phyloP scores from a whole-genome alignment of 1,284 basidiomycete species.

The Heterobasidion annosum region DNA sequence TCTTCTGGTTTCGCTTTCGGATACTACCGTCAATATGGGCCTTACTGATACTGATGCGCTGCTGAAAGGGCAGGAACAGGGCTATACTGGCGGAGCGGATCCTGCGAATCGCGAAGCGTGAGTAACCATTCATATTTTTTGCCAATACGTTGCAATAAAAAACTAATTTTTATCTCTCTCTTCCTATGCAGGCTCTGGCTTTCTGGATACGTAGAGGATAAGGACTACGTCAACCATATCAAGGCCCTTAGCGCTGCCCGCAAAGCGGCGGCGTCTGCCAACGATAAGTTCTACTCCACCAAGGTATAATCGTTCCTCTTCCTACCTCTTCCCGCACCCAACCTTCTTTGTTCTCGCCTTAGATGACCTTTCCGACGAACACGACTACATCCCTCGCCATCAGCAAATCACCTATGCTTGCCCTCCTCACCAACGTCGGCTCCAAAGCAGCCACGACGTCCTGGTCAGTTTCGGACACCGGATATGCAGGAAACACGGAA shows the following conservation, averaged over 20 bases:
- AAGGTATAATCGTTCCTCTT: slow-evolving; percentile 21
- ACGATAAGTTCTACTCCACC: slow-evolving; percentile 40
- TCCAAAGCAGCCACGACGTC: slow-evolving; percentile 17
- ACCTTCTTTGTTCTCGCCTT: neutral
- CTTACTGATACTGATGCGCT: too few species aligned
- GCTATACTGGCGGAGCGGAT: slow-evolving; percentile 30
- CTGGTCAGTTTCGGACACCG: slow-evolving; percentile 35
- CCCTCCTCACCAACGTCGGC: slow-evolving; percentile 61
- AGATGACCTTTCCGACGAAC: slow-evolving; percentile 40
- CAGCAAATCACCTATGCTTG: slow-evolving; percentile 57
- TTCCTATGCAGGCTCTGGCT: slow-evolving; percentile 42
- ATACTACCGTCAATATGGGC: neutral
- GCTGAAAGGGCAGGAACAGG: slow-evolving; percentile 31
- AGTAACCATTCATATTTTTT: slow-evolving; percentile 14
- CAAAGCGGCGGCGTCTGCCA: slow-evolving; percentile 40
- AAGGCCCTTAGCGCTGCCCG: slow-evolving; percentile 52
- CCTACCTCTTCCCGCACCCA: slow-evolving; percentile 10
- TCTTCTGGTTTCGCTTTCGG: neutral
- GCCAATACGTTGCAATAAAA: neutral
- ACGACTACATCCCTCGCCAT: slow-evolving; percentile 43
- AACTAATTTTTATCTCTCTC: neutral
- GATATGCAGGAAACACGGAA: slow-evolving; percentile 35
- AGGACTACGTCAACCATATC: slow-evolving; percentile 43
- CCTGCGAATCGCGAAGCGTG: slow-evolving; percentile 51
- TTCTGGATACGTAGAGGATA: slow-evolving; percentile 37